A percentile compares a stretch with the other conserved stretches of the same genome.
Conservation (phyloP, 1,284 basidiomycete genomes). For the Papiliotrema terrestris region DNA sequence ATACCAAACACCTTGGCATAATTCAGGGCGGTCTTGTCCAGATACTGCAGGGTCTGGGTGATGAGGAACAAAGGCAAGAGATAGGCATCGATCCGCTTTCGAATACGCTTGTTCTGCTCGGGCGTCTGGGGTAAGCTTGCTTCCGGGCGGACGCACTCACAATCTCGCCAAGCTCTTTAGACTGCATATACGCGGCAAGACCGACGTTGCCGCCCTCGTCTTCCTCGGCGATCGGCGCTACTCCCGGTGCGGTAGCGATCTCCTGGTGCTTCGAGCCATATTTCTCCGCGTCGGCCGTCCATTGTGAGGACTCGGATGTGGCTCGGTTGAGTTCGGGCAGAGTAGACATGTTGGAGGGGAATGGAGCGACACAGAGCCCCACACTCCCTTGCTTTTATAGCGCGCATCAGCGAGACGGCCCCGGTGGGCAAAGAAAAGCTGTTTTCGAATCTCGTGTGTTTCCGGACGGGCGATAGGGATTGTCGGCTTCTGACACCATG, state of each 20-base stretch:
- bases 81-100: conserved; percentile 34
- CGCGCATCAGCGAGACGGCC: too few species aligned
- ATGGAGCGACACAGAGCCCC: background rate
- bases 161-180: conserved; percentile 34
- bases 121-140: conserved; percentile 23
- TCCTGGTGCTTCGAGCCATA: background rate
- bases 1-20: conserved; percentile 44
- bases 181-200: conserved; percentile 33
- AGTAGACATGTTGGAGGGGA: background rate
- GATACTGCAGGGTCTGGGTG: conserved; percentile 36
- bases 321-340: background rate
- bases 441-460: too few species aligned
- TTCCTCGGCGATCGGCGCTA: background rate
- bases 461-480: too few species aligned
- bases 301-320: background rate
- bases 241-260: background rate
- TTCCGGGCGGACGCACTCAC: conserved; percentile 16
- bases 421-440: too few species aligned
- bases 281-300: conserved; percentile 1
- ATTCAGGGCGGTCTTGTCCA: conserved; percentile 42
- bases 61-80: conserved; percentile 39
- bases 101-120: conserved; percentile 36
- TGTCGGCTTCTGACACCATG: too few species aligned
- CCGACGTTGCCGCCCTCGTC: conserved; percentile 37
- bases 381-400: too few species aligned